Evolutionary conservation across 345 rosid genomes (phyloP), one percentile per base, ranked within the genome.

Genomic region (Pugionium dolabratum): DNA sequence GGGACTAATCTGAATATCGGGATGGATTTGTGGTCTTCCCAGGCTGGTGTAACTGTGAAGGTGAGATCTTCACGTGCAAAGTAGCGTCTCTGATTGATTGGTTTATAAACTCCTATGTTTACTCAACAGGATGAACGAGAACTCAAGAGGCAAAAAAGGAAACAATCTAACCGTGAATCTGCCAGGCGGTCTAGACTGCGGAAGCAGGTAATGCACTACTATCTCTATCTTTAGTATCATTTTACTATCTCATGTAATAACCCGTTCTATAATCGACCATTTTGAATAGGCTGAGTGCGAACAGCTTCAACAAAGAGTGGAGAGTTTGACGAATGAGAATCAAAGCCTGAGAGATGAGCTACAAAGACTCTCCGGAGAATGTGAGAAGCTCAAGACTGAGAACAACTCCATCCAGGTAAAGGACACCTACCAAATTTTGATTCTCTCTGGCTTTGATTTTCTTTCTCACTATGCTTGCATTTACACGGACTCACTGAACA

Each of bases 141-240:
- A 76, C 77, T 90, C 48, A 94, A 94, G 82, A 79, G 88, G 53
- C 99, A 90, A 83, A 87, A 85, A 65, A 82, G 99, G 78, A 95
- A 95, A 84, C 99, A 91, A 62, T 95, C 99, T 42, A 95, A 95
- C 63, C 76, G 99, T 71, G 97, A 95, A 78, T 95, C 99, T 0
- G 99, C 99, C 2, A 83, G 97, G 72, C 82, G 99, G 66, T 94
- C 99, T 47, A 86, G 99, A 80, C 73, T 90, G 76, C 90, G 99
- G 5, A 94, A 94, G 79, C 99, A 94, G 96, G 99, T 90, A 77
- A 18, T 32, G 34, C 5, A 18, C 32, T 30, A 9, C 31, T 35
- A 29, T n/a, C 6, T 39, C 18, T 39, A 5, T 52, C 33, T 18
- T 53, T 28, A 31, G 37, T 33, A 48, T 42, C 45, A 33, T n/a